phyloP scores from a whole-genome alignment of 2,329 filamentous ascomycete genomes.

The Aspergillus proliferans region DNA sequence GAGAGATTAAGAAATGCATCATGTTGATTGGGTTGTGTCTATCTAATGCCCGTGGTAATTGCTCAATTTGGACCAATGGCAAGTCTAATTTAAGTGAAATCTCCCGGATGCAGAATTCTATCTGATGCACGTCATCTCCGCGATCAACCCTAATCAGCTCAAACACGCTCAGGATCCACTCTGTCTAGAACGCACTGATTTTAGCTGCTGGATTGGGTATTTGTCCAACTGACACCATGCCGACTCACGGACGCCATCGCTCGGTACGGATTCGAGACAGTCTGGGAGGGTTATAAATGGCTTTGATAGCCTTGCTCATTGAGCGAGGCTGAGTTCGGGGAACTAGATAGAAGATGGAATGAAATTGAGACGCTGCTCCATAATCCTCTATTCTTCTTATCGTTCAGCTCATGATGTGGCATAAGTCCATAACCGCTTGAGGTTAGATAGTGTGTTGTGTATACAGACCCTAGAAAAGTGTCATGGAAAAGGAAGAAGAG shows the following conservation, averaged over 20 bases:
- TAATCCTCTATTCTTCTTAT: too few species aligned
- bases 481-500: background rate
- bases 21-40: background rate
- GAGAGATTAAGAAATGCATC: background rate
- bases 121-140: background rate
- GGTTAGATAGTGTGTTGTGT: background rate
- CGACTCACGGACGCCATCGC: background rate
- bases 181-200: background rate
- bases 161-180: background rate
- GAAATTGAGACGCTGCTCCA: too few species aligned
- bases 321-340: too few species aligned
- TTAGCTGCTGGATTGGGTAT: background rate
- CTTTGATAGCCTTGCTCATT: too few species aligned
- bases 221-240: too few species aligned
- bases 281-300: too few species aligned
- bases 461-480: background rate
- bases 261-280: too few species aligned
- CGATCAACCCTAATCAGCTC: background rate
- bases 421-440: background rate
- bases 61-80: too few species aligned
- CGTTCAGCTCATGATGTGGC: too few species aligned
- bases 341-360: too few species aligned
- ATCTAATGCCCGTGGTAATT: background rate
- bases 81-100: background rate
- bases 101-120: background rate